phyloP scores from a whole-genome alignment of 805 yeast species.

The Metschnikowia rubicola region DNA sequence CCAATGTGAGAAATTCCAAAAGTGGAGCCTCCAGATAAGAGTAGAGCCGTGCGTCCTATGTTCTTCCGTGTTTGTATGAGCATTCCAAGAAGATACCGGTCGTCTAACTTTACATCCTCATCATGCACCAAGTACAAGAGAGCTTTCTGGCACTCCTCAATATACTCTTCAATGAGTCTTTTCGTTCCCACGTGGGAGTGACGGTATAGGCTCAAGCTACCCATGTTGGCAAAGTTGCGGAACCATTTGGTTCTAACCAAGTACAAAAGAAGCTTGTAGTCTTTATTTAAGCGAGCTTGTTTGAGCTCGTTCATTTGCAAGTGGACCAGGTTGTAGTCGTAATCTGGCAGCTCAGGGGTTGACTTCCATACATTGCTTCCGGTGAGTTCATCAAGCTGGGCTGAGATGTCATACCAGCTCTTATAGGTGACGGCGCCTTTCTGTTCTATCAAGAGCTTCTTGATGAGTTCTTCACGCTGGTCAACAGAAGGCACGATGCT shows the following conservation, averaged over 20 bases:
- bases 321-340: constrained; percentile 65
- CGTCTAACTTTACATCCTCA: constrained; percentile 50
- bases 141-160: constrained; percentile 64
- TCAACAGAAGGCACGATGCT: constrained; percentile 13
- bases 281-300: constrained; percentile 52
- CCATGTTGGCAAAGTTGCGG: constrained; percentile 83
- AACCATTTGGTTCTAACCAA: constrained; percentile 81
- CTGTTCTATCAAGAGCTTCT: constrained; percentile 27
- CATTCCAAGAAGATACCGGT: constrained; percentile 68
- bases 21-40: constrained; percentile 95
- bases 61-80: constrained; percentile 84
- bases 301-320: constrained; percentile 53
- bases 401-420: constrained; percentile 67
- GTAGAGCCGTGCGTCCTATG: constrained; percentile 90
- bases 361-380: constrained; percentile 73
- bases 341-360: constrained; percentile 56
- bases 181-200: constrained; percentile 87
- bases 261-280: constrained; percentile 62
- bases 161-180: constrained; percentile 73
- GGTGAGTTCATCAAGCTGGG: constrained; percentile 59
- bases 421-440: constrained; percentile 40
- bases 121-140: constrained; percentile 39
- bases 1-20: constrained; percentile 93
- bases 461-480: constrained; percentile 17
- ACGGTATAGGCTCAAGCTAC: constrained; percentile 71